Conservation (phyloP, 306 rosid genomes). For the Lotus japonicus region DNA sequence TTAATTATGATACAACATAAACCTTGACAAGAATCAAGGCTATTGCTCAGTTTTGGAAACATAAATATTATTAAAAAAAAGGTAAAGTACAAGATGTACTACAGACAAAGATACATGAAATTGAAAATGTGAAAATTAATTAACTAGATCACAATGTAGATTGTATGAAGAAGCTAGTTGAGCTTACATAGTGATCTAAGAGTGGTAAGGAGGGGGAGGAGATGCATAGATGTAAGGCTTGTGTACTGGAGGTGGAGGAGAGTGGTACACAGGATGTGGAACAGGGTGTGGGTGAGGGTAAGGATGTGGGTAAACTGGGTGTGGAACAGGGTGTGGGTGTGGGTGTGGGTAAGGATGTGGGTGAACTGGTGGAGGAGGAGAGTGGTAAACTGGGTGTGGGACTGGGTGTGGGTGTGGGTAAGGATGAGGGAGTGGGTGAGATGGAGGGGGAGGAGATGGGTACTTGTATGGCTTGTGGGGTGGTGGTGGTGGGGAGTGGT, state of each 20-base stretch:
- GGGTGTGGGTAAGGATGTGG: not conserved
- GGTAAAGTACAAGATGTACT: too few species aligned
- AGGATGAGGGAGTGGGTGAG: not conserved
- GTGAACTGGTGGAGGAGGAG: slow-evolving; percentile 10
- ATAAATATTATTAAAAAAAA: too few species aligned
- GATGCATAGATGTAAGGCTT: too few species aligned
- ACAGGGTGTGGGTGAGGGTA: slow-evolving; percentile 38
- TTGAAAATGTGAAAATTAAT: not conserved
- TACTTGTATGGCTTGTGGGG: slow-evolving; percentile 11
- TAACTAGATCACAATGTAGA: not conserved
- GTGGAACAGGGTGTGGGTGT: not conserved
- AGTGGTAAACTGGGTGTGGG: not conserved
- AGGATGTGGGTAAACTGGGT: slow-evolving; percentile 20
- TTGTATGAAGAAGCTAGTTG: not conserved
- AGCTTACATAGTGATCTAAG: slow-evolving; percentile 44
- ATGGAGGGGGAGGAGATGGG: slow-evolving; percentile 28
- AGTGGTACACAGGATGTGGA: slow-evolving; percentile 16
- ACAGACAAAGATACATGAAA: not conserved
- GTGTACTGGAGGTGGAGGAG: slow-evolving; percentile 25
- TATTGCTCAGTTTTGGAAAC: too few species aligned
- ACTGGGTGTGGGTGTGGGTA: not conserved
- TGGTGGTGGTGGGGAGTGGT: slow-evolving; percentile 3
- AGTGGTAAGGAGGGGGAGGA: slow-evolving; percentile 66
- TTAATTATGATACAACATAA: too few species aligned
- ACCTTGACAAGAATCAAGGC: too few species aligned